Base-by-base conservation (phyloP, 2,329 filamentous ascomycete species). In the Nectriaceae sp. region DNA sequence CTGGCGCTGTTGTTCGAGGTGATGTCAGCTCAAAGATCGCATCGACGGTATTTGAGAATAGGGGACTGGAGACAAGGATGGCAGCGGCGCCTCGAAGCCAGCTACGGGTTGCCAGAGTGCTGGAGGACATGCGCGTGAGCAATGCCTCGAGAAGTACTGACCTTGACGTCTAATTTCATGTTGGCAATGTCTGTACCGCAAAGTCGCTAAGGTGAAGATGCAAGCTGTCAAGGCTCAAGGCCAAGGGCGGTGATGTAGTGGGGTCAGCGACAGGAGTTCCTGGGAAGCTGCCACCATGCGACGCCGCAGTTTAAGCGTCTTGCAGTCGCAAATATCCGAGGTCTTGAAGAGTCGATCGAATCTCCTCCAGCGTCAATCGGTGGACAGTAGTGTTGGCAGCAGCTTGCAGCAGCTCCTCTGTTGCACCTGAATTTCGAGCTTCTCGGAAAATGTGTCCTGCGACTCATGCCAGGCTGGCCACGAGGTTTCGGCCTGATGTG, bases 161-260 rank as follows among this genome's bases (percentile, higher is more conserved):
- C 70, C 69, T 72, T 72, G 54, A 72, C 69, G 65, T 72, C 70
- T 62, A 72, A 65, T 63, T 69, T 72, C 70, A 72, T 72, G 42
- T 56, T 72, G 63, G 57, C 48, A 49, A 51, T 59, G 53, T 53
- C 54, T 50, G 53, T 50, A 48, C 53, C 58, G 56, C 56, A 55
- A 52, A 53, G 55, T 37, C 10, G 33, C 33, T 11, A 37, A 16
- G 16, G 52, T 60, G 54, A 61, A 62, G 60, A 50, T 52, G 60
- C 56, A 62, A 61, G 61, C 59, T 64, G 61, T 54, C 56, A 53
- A 57, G 54, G 49, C 48, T 52, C 45, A 18, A 11, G 6, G 33
- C 10, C 10, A 24, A 55, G 56, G 60, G 59, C 62, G 59, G 61
- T 62, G 60, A 63, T 61, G 55, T 55, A 58, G 60, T 63, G 60